Evolutionary conservation across 495 filamentous ascomycete genomes (phyloP).

Genomic region (Thermochaetoides thermophila): DNA sequence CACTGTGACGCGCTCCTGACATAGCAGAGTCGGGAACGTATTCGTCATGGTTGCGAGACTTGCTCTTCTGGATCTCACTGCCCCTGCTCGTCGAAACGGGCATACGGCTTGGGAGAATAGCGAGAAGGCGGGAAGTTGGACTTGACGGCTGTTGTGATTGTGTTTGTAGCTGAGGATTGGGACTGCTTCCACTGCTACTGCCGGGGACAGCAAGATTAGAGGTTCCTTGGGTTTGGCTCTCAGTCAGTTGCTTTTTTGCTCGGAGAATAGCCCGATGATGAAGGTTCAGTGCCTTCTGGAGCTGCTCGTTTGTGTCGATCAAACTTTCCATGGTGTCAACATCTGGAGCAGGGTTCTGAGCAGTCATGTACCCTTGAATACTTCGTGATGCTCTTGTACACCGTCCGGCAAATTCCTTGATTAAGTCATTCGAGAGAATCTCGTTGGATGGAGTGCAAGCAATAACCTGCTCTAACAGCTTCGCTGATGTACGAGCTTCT

Average conservation of each 20-base stretch:
- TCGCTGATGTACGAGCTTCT: slow-evolving; percentile 79
- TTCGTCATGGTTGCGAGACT: no score
- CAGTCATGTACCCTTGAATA: slow-evolving; percentile 71
- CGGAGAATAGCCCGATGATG: slow-evolving; percentile 70
- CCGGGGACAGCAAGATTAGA: slow-evolving; percentile 7
- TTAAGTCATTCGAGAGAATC: slow-evolving; percentile 64
- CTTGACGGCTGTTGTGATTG: not conserved
- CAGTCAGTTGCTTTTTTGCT: slow-evolving; percentile 31
- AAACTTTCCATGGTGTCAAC: slow-evolving; percentile 83
- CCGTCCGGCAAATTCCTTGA: slow-evolving; percentile 83
- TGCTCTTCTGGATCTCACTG: slow-evolving; percentile 17
- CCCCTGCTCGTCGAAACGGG: not conserved
- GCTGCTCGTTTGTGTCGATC: slow-evolving; percentile 87
- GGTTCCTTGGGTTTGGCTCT: not conserved
- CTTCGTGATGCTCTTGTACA: slow-evolving; percentile 64
- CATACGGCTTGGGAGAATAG: not conserved
- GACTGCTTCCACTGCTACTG: not conserved
- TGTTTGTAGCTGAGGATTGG: not conserved
- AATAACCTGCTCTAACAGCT: slow-evolving; percentile 77
- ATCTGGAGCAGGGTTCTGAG: slow-evolving; percentile 65
- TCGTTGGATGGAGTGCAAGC: slow-evolving; percentile 67
- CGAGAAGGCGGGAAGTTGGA: not conserved
- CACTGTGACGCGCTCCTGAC: no score
- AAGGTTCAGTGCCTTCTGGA: slow-evolving; percentile 59
- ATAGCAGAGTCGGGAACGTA: no score